Evolutionary conservation across 768 basidiomycete species (phyloP).

Genomic region (Cubamyces sp.): DNA sequence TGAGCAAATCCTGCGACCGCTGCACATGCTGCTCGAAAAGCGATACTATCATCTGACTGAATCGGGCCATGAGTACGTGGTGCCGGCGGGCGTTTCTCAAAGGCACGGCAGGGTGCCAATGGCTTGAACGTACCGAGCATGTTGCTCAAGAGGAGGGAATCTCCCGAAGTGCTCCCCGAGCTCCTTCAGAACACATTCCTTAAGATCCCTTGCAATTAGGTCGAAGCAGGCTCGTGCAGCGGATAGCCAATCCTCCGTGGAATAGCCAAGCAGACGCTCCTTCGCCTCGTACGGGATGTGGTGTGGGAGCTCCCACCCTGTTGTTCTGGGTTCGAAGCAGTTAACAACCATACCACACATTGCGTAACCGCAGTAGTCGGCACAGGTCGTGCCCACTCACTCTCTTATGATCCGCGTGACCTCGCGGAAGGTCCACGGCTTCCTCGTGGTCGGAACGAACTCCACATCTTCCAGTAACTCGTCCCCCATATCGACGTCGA

Average conservation of each 20-base stretch:
- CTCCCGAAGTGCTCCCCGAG: constrained; percentile 44
- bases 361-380: not conserved
- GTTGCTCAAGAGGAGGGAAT: constrained; percentile 40
- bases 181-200: constrained; percentile 31
- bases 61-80: constrained; percentile 33
- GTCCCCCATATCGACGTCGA: not conserved
- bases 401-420: constrained; percentile 41
- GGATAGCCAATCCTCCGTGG: constrained; percentile 41
- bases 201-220: constrained; percentile 37
- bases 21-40: constrained; percentile 34
- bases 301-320: constrained; percentile 48
- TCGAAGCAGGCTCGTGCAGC: constrained; percentile 43
- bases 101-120: not conserved
- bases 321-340: constrained; percentile 34
- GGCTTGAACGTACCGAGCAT: constrained; percentile 39
- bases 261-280: constrained; percentile 39
- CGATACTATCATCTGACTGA: constrained; percentile 21
- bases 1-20: constrained; percentile 33
- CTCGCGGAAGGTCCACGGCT: constrained; percentile 34
- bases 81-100: not conserved
- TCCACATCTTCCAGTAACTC: not conserved
- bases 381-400: constrained; percentile 31
- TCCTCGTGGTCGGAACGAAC: not conserved
- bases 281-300: constrained; percentile 48
- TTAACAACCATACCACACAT: not conserved